Percentiles rank a stretch among this genome's conserved stretches.
Conservation (phyloP, 1,284 basidiomycete genomes). For the Ceratobasidium sp. region DNA sequence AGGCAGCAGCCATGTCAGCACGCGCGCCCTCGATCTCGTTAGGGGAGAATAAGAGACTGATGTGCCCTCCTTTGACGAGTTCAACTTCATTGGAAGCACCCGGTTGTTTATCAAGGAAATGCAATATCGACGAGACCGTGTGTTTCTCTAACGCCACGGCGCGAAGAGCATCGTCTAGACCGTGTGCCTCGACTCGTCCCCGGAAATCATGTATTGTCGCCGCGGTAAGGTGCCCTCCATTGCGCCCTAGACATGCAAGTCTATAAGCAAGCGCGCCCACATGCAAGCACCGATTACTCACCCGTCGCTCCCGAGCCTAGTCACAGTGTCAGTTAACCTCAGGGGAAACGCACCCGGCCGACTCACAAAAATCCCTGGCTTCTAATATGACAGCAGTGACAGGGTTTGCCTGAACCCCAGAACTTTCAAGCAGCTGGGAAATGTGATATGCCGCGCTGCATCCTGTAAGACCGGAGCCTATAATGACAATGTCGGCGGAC, state of each 20-base stretch:
- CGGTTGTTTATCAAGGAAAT: constrained; percentile 63
- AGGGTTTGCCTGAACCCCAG: constrained; percentile 49
- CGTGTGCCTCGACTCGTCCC: constrained; percentile 59
- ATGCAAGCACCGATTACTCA: constrained; percentile 53
- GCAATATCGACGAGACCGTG: constrained; percentile 65
- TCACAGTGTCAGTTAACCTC: constrained; percentile 3
- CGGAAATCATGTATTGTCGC: constrained; percentile 65
- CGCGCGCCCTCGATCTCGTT: constrained; percentile 59
- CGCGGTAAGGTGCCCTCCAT: constrained; percentile 81
- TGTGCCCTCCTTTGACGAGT: constrained; percentile 71
- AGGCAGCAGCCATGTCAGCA: constrained; percentile 68
- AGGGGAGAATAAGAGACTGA: constrained; percentile 66
- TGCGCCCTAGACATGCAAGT: constrained; percentile 67
- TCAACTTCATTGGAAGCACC: constrained; percentile 68
- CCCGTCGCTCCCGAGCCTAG: constrained; percentile 86
- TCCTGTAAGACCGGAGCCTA: constrained; percentile 84
- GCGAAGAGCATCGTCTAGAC: constrained; percentile 68
- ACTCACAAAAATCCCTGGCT: constrained; percentile 82
- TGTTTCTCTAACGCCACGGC: constrained; percentile 71
- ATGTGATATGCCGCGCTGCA: constrained; percentile 79
- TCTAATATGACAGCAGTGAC: constrained; percentile 74
- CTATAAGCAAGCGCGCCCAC: neutral
- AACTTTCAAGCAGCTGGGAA: constrained; percentile 58
- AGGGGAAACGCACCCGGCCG: constrained; percentile 12
- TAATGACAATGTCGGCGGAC: constrained; percentile 78